Base-by-base conservation (phyloP, 2,329 filamentous ascomycete species). In the Esteya vermicola region DNA sequence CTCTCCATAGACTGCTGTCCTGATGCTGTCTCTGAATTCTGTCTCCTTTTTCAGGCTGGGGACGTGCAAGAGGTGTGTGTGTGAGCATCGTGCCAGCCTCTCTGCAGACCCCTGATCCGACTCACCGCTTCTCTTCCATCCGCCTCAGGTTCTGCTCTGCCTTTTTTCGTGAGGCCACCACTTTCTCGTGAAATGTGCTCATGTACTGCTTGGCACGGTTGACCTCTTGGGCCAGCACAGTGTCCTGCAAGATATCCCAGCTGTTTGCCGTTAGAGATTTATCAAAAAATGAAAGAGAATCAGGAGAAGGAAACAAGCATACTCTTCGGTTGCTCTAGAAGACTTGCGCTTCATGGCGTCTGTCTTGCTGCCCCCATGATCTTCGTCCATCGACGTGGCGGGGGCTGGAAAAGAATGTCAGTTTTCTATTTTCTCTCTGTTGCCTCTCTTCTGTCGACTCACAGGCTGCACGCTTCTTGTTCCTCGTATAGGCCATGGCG, bases 151-250 rank as follows among this genome's bases (percentile, higher is more conserved):
- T n/a, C 23, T 38, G 30, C 30, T 42, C 12, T 7, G 42, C 42
- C 19, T 41, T 31, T 13, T 40, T 35, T 7, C 37, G 42, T 10
- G 31, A n/a, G 6, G 27, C 33, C 4, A 33, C 28, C 16, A 43
- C 32, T 23, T 47, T 36, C 18, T 16, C 22, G 18, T 45, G 36
- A 14, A 46, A 47, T 7, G 39, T 38, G 16, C 18, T 19, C 36
- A 40, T 26, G 33, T 46, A 48, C 39, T 48, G 42, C 35, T 30
- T 32, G 27, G 41, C 47, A 4, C 47, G 47, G 16, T 43, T 43
- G 9, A 36, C 40, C 25, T 48, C 45, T 22, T 46, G 43, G 21
- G 31, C 27, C n/a, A 43, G 47, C 8, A 32, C 39, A 6, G 38
- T 26, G 6, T 43, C 39, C 21, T 45, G 43, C 41, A 38, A 45